Percentiles rank a stretch among this genome's conserved stretches.
These are phyloP conservation scores for Cytospora paraplurivora DNA, from an alignment of 2,329 filamentous ascomycete species.

Conservation along the genomic window DNA sequence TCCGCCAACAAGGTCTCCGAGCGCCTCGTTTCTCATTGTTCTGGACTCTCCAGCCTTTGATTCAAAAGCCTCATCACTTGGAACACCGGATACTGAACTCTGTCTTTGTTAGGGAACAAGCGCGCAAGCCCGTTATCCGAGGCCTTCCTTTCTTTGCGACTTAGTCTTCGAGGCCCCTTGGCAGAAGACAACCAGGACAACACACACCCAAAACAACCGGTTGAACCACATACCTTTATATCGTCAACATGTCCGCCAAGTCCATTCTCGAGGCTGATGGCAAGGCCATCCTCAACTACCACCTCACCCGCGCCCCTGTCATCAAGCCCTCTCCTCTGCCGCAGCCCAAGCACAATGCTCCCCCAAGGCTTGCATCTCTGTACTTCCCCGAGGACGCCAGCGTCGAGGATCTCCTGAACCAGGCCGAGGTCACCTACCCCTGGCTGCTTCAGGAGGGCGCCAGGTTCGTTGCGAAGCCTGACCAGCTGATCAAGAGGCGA, in stretches of 20 bases:
- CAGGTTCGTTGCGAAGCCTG: conserved; percentile 96
- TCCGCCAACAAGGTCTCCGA: conserved; percentile 9
- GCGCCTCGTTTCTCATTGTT: not conserved
- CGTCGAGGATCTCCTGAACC: conserved; percentile 82
- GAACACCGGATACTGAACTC: conserved; percentile 23
- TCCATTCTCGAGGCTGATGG: conserved; percentile 98
- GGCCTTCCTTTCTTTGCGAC: conserved; percentile 24
- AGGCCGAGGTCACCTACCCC: conserved; percentile 94
- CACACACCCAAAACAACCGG: conserved; percentile 15
- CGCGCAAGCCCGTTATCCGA: conserved; percentile 22
- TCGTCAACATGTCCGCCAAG: conserved; percentile 81
- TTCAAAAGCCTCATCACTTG: conserved; percentile 17
- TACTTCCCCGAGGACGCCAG: conserved; percentile 89
- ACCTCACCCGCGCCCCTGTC: conserved; percentile 94
- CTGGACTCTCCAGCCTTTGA: not conserved
- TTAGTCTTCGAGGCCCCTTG: conserved; percentile 26
- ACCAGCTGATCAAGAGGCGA: conserved; percentile 99
- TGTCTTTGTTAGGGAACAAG: conserved; percentile 16
- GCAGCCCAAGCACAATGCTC: conserved; percentile 84
- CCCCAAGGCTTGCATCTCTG: conserved; percentile 86
- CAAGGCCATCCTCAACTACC: conserved; percentile 99
- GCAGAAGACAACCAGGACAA: conserved; percentile 20
- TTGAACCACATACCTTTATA: conserved; percentile 29
- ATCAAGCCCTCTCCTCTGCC: conserved; percentile 98
- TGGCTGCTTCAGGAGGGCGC: conserved; percentile 83